Evolutionary conservation across 345 rosid genomes (phyloP).

Genomic region (Eucalyptus sp.): DNA sequence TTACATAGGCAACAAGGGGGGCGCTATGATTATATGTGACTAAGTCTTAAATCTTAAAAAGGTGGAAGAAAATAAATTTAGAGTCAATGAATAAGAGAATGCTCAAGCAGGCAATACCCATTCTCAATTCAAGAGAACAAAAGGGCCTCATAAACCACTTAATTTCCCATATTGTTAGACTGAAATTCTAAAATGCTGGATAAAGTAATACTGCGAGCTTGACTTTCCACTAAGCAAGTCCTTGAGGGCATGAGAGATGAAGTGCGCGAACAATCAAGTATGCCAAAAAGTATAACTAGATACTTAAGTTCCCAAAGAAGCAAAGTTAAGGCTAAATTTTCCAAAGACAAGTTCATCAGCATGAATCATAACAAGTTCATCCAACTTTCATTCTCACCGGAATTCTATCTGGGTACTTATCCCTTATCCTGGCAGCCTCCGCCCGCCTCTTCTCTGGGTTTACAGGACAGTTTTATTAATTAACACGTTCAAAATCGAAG

Average conservation of each 20-base stretch:
- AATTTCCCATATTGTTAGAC: neutral
- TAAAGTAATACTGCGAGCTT: neutral
- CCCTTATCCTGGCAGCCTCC: slow-evolving; percentile 92
- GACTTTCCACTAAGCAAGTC: neutral
- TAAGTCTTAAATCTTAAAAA: neutral
- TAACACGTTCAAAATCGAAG: neutral
- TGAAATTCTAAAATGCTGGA: neutral
- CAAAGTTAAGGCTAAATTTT: neutral
- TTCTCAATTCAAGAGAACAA: neutral
- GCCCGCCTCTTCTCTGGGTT: slow-evolving; percentile 79
- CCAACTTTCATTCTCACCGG: slow-evolving; percentile 46
- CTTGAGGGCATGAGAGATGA: neutral
- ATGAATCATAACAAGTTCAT: neutral
- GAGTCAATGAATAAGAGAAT: neutral
- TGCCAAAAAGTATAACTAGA: neutral
- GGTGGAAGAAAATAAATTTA: neutral
- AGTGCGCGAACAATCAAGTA: neutral
- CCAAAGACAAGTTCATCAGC: neutral
- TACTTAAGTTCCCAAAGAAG: neutral
- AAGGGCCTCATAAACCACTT: neutral
- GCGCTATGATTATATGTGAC: neutral
- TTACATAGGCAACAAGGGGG: neutral
- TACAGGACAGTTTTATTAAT: neutral
- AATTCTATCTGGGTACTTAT: slow-evolving; percentile 87
- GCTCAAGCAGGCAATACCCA: neutral